Evolutionary conservation across 116 monocot species (phyloP).

Genomic region (Iris pallida): DNA sequence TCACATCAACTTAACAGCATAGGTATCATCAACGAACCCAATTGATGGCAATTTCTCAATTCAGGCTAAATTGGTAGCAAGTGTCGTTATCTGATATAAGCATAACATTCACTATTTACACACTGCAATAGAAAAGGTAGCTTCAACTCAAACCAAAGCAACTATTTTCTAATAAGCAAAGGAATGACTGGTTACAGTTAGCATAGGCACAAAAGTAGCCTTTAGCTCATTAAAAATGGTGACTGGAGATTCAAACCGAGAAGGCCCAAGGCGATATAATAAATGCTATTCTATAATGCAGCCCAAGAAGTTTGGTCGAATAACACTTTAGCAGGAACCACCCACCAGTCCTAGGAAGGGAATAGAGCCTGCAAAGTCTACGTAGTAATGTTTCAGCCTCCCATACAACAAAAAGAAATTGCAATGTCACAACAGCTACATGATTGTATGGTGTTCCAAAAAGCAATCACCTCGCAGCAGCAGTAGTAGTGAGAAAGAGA

Average conservation of each 20-base stretch:
- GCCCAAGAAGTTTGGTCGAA: slow-evolving; percentile 94
- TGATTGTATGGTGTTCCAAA: neutral
- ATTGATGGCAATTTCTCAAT: no score
- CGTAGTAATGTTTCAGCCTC: neutral
- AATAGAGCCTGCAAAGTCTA: no score
- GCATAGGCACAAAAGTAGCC: slow-evolving; percentile 84
- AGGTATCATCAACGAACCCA: no score
- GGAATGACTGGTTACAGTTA: slow-evolving; percentile 70
- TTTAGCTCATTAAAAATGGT: slow-evolving; percentile 63
- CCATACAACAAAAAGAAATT: slow-evolving; percentile 8
- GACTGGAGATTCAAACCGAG: slow-evolving; percentile 72
- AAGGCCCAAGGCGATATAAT: slow-evolving; percentile 68
- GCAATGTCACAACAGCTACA: neutral
- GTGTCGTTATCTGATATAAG: no score
- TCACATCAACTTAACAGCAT: no score
- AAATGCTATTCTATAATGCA: slow-evolving; percentile 93
- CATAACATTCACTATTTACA: no score
- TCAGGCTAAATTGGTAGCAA: no score
- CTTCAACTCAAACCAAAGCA: no score
- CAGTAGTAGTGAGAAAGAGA: slow-evolving; percentile 98
- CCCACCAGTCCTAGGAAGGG: no score
- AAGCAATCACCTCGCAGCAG: slow-evolving; percentile 53
- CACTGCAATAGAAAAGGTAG: no score
- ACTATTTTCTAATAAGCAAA: no score
- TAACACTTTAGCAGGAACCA: slow-evolving; percentile 77